Evolutionary conservation across 2,329 filamentous ascomycete genomes (phyloP).

Genomic region (Fusarium veterinarium): DNA sequence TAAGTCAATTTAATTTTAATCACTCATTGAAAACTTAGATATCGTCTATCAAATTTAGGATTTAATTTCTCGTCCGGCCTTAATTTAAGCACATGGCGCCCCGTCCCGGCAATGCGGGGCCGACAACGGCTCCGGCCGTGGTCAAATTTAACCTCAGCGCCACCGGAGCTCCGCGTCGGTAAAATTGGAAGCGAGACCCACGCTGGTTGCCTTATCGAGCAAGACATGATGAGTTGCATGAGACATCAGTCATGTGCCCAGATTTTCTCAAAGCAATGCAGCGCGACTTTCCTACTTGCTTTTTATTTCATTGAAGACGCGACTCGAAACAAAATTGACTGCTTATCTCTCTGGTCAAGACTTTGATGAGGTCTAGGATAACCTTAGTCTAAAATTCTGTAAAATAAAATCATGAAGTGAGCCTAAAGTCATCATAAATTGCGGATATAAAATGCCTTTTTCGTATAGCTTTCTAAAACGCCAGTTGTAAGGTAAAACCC

Average conservation of each 20-base stretch:
- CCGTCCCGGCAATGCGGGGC: slow-evolving; percentile 21
- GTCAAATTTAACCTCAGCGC: slow-evolving; percentile 16
- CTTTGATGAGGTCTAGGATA: not conserved
- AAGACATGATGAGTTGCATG: slow-evolving; percentile 6
- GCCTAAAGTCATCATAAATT: not conserved
- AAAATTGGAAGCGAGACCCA: slow-evolving; percentile 15
- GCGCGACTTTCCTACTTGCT: not conserved
- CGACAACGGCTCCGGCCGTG: slow-evolving; percentile 6
- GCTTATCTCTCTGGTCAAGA: not conserved
- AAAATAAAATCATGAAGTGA: not conserved
- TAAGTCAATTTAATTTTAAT: not conserved
- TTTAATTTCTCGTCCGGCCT: not conserved
- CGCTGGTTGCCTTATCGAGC: slow-evolving; percentile 10
- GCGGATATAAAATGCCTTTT: not conserved
- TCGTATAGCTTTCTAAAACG: not conserved
- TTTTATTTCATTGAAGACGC: not conserved
- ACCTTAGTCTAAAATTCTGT: not conserved
- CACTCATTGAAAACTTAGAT: not conserved
- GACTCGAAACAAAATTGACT: not conserved
- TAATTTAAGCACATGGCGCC: slow-evolving; percentile 5
- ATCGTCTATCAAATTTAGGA: not conserved
- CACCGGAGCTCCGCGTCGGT: not conserved
- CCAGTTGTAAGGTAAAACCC: not conserved
- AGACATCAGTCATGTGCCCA: slow-evolving; percentile 12
- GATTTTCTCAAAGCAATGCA: not conserved